These are phyloP conservation scores for Vitis hybrid DNA, from an alignment of 177 flowering plant genomes.

Conservation along the genomic window DNA sequence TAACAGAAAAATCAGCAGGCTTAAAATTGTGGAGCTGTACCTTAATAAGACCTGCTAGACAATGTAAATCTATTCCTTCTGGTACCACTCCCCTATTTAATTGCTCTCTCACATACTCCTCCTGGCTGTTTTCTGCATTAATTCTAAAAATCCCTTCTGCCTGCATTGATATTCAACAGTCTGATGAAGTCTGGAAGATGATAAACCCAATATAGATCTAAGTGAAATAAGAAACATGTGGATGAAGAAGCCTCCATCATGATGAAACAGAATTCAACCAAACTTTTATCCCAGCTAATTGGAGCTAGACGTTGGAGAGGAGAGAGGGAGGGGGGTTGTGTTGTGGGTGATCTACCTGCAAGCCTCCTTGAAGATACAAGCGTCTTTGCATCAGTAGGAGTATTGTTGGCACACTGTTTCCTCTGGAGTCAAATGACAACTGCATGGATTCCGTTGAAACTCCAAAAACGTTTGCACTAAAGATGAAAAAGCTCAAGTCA, in stretches of 20 bases:
- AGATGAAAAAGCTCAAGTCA: slow-evolving; percentile 12
- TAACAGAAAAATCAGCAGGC: too few relatives aligned
- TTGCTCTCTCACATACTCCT: slow-evolving; percentile 76
- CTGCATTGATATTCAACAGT: slow-evolving; percentile 31
- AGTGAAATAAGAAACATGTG: neutral
- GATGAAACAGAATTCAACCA: neutral
- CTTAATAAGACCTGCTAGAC: slow-evolving; percentile 87
- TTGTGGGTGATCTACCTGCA: slow-evolving; percentile 47
- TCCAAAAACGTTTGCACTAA: slow-evolving; percentile 82
- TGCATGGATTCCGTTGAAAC: slow-evolving; percentile 96
- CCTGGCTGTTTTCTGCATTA: slow-evolving; percentile 78
- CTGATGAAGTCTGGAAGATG: neutral
- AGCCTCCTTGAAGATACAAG: slow-evolving; percentile 72
- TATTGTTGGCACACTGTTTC: slow-evolving; percentile 86
- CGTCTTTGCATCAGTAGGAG: slow-evolving; percentile 72
- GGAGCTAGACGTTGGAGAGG: neutral
- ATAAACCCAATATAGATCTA: neutral
- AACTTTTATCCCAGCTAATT: neutral
- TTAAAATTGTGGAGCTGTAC: slow-evolving; percentile 26
- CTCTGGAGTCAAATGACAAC: slow-evolving; percentile 80
- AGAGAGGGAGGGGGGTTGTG: neutral
- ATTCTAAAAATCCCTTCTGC: slow-evolving; percentile 88
- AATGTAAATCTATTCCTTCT: slow-evolving; percentile 80
- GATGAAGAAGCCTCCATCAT: neutral
- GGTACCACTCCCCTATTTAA: slow-evolving; percentile 72